Evolutionary conservation across 305 asterid genomes (phyloP).

Genomic region (Fraxinus baroniana): DNA sequence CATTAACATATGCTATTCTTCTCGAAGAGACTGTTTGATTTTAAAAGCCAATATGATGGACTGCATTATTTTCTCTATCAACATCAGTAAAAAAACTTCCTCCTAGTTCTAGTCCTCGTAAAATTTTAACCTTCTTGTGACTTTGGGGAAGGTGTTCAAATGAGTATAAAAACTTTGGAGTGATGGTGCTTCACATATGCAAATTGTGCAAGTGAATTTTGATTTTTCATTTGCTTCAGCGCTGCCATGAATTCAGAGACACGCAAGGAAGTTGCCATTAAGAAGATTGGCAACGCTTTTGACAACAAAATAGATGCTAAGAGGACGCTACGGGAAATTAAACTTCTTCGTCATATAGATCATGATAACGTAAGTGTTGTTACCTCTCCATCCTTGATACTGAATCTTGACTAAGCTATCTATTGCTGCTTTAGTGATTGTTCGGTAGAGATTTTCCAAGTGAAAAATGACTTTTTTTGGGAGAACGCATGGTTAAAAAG

Average conservation of each 20-base stretch:
- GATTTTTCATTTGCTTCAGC: conserved; percentile 40
- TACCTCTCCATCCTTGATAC: background rate
- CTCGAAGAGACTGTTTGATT: background rate
- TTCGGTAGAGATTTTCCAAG: background rate
- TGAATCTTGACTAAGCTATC: background rate
- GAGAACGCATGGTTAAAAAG: background rate
- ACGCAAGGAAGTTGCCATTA: conserved; percentile 86
- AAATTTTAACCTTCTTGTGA: background rate
- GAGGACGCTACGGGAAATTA: conserved; percentile 84
- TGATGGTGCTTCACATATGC: background rate
- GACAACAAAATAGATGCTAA: conserved; percentile 91
- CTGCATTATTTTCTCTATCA: background rate
- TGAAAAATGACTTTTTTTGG: background rate
- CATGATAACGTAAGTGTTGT: conserved; percentile 68
- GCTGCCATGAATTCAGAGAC: conserved; percentile 90
- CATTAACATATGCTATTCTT: background rate
- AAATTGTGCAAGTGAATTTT: background rate
- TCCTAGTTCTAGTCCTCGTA: background rate
- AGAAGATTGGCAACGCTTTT: conserved; percentile 96
- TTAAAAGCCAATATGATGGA: background rate
- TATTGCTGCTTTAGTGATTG: background rate
- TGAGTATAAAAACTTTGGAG: background rate
- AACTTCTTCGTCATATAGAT: conserved; percentile 87
- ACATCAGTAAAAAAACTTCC: background rate
- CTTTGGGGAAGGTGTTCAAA: background rate